These are phyloP conservation scores for Colletotrichum sp. DNA, from an alignment of 2,329 filamentous ascomycete genomes.

Conservation along the genomic window DNA sequence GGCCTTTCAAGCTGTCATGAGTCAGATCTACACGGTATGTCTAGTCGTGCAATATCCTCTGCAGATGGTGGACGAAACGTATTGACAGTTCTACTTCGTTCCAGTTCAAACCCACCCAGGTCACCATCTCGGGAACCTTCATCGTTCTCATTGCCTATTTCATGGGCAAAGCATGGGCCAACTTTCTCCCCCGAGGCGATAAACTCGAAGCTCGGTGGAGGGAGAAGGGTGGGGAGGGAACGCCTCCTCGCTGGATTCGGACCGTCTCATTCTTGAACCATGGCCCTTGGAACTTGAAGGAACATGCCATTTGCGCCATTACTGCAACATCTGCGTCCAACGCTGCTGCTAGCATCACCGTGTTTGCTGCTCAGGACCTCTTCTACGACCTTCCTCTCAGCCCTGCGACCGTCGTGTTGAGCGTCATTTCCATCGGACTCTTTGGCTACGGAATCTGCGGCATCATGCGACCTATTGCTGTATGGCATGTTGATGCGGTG, in stretches of 20 bases:
- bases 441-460: slow-evolving; percentile 62
- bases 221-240: slow-evolving; percentile 41
- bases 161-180: slow-evolving; percentile 51
- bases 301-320: slow-evolving; percentile 59
- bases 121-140: slow-evolving; percentile 57
- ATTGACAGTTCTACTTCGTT: neutral
- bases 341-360: slow-evolving; percentile 42
- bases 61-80: neutral
- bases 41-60: neutral
- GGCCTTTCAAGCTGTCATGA: slow-evolving; percentile 60
- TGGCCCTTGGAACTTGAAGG: slow-evolving; percentile 58
- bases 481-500: slow-evolving; percentile 61
- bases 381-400: slow-evolving; percentile 55
- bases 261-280: slow-evolving; percentile 52
- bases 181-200: slow-evolving; percentile 56
- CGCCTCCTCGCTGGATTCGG: slow-evolving; percentile 44
- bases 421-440: slow-evolving; percentile 56
- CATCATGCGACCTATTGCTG: slow-evolving; percentile 56
- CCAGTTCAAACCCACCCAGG: slow-evolving; percentile 57
- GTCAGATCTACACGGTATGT: slow-evolving; percentile 57
- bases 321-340: slow-evolving; percentile 60
- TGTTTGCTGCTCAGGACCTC: slow-evolving; percentile 54
- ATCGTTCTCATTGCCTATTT: slow-evolving; percentile 64
- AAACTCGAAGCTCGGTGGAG: slow-evolving; percentile 52
- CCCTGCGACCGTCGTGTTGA: slow-evolving; percentile 51